phyloP scores from a whole-genome alignment of 2,329 filamentous ascomycete genomes.

The Knoxdaviesia proteae region DNA sequence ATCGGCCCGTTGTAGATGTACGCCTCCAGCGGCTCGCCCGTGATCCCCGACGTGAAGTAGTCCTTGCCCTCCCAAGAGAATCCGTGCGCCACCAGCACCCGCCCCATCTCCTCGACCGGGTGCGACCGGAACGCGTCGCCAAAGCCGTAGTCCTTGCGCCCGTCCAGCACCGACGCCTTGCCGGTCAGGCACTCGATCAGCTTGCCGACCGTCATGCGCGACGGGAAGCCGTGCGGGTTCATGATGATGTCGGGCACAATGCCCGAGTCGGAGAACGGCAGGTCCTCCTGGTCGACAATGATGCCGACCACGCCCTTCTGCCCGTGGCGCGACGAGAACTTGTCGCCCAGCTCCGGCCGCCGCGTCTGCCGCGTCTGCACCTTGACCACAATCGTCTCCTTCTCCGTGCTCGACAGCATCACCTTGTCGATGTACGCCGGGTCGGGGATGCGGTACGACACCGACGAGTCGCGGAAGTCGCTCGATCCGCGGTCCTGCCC shows the following conservation, averaged over 20 bases:
- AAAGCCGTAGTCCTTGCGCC: slow-evolving; percentile 69
- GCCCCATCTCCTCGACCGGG: slow-evolving; percentile 73
- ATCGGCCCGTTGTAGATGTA: slow-evolving; percentile 98
- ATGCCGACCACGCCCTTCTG: slow-evolving; percentile 97
- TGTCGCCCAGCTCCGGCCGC: slow-evolving; percentile 86
- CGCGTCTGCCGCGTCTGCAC: slow-evolving; percentile 92
- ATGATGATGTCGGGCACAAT: slow-evolving; percentile 98
- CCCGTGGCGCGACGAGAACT: slow-evolving; percentile 94
- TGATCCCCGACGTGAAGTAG: slow-evolving; percentile 86
- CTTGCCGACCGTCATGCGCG: slow-evolving; percentile 97
- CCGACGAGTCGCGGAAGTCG: slow-evolving; percentile 44
- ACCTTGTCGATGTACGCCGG: slow-evolving; percentile 90
- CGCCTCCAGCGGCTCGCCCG: slow-evolving; percentile 77
- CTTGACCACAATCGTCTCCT: slow-evolving; percentile 73
- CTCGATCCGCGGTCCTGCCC: slow-evolving; percentile 43
- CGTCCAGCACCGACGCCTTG: slow-evolving; percentile 75
- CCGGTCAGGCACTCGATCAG: slow-evolving; percentile 87
- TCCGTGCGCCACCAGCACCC: slow-evolving; percentile 64
- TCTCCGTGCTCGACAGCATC: slow-evolving; percentile 76
- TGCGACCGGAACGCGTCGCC: slow-evolving; percentile 65
- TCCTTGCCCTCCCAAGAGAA: slow-evolving; percentile 97
- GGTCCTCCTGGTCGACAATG: slow-evolving; percentile 88
- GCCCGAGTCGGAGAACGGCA: slow-evolving; percentile 84
- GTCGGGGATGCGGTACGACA: slow-evolving; percentile 68
- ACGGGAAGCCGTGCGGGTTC: slow-evolving; percentile 99